phyloP scores from a whole-genome alignment of 1,284 basidiomycete genomes.

The Coniferiporia weirii region DNA sequence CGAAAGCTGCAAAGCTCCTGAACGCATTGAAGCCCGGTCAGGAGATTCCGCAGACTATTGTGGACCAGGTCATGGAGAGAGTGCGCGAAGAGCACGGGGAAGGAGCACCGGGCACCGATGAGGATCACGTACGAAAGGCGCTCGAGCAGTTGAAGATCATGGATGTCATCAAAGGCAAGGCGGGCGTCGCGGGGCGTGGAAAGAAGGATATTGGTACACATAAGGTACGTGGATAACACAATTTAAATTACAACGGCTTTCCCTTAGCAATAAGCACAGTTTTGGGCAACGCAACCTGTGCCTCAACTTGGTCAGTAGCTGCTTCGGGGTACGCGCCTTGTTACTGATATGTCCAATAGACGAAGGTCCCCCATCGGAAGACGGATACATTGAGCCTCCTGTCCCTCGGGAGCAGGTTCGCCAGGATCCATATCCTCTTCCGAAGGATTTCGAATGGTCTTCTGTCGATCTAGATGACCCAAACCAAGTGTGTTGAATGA shows the following conservation, averaged over 20 bases:
- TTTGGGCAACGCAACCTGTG: slow-evolving; percentile 96
- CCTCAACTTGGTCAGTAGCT: slow-evolving; percentile 62
- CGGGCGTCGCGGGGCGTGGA: slow-evolving; percentile 61
- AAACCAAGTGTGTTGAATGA: slow-evolving; percentile 46
- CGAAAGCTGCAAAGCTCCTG: slow-evolving; percentile 53
- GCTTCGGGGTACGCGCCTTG: background rate
- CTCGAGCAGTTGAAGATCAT: slow-evolving; percentile 68
- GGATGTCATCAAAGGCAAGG: slow-evolving; percentile 69
- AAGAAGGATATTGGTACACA: slow-evolving; percentile 81
- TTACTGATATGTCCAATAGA: slow-evolving; percentile 35
- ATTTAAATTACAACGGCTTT: slow-evolving; percentile 6
- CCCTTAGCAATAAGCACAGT: slow-evolving; percentile 42
- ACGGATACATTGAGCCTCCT: slow-evolving; percentile 88
- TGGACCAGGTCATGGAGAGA: slow-evolving; percentile 53
- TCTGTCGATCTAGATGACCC: slow-evolving; percentile 77
- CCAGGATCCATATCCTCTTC: slow-evolving; percentile 84
- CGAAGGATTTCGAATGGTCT: slow-evolving; percentile 93
- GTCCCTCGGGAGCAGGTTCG: slow-evolving; percentile 76
- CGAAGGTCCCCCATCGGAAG: slow-evolving; percentile 60
- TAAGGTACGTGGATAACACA: slow-evolving; percentile 45
- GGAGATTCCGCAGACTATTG: slow-evolving; percentile 52
- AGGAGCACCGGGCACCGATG: slow-evolving; percentile 45
- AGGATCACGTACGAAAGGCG: slow-evolving; percentile 53
- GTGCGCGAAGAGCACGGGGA: slow-evolving; percentile 53
- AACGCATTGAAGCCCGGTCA: slow-evolving; percentile 43